Evolutionary conservation across 495 filamentous ascomycete genomes (phyloP), one percentile per base, ranked within the genome.

Genomic region (Oleoguttula mirabilis): DNA sequence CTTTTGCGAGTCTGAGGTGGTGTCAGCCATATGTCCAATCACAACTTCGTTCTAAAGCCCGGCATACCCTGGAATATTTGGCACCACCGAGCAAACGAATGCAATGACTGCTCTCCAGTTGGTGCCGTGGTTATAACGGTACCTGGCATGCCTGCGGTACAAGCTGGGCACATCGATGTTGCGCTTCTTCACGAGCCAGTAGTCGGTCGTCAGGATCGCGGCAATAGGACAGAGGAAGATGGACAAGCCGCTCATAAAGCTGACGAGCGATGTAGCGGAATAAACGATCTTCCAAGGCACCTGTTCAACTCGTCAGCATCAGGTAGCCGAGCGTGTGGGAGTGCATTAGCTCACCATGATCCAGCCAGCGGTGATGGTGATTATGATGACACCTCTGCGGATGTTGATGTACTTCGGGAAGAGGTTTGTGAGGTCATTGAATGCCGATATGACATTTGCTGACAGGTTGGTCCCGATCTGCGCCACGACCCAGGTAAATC

Each of bases 211-310:
- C 60, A 84, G 72, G 41, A 83, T 76, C 7, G 72, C 73, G 10
- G 73, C 77, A 37, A 84, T 75, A 0, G 80, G 79, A 0, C 71
- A 78, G 1, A 83, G 66, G 61, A 84, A 82, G 21, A 82, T 70
- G 11, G 65, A 50, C 41, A 68, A 67, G 11, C 62, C 65, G 10
- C 50, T 51, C 62, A 80, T 69, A 55, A 80, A 80, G 27, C 66
- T 68, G 7, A 79, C 64, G 54, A 79, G 70, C 1, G 62, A 71
- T 12, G 56, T 47, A 14, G 75, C 74, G 10, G 67, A 72, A 23
- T 60, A 66, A 15, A 78, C 56, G 28, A 79, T 77, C 51, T 75
- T 78, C 75, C 73, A 78, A 3, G 73, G 73, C 0, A 73, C 70
- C 5, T 73, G 57, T 14, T 8, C 27, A 8, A 8, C 14, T 8